Conservation (phyloP, 805 yeast genomes). For the Cyberlindnera saturnus region DNA sequence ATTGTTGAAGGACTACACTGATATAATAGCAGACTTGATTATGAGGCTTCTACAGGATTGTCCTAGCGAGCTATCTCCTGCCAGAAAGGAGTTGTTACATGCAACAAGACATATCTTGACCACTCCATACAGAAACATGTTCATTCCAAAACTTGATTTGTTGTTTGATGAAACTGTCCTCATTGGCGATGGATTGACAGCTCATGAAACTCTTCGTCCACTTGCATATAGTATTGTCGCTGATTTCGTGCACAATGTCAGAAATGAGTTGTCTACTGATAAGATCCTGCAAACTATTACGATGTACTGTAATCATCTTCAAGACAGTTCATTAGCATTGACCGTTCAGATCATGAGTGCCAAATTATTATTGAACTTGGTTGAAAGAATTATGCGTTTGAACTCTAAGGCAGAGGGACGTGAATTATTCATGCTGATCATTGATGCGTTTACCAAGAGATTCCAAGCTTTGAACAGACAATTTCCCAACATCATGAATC, state of each 20-base stretch:
- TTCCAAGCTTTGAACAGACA: slow-evolving; percentile 71
- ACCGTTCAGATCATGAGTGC: slow-evolving; percentile 97
- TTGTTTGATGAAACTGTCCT: slow-evolving; percentile 82
- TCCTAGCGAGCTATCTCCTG: slow-evolving; percentile 87
- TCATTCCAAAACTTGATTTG: slow-evolving; percentile 79
- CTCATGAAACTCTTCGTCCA: slow-evolving; percentile 85
- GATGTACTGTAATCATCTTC: slow-evolving; percentile 72
- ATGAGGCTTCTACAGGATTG: slow-evolving; percentile 87
- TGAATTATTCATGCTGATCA: slow-evolving; percentile 77
- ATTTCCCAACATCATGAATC: slow-evolving; percentile 56
- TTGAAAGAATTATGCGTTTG: slow-evolving; percentile 79
- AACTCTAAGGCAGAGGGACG: slow-evolving; percentile 71
- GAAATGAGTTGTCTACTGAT: slow-evolving; percentile 71
- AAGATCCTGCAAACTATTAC: slow-evolving; percentile 86
- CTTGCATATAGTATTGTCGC: slow-evolving; percentile 94
- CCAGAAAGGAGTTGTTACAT: slow-evolving; percentile 87
- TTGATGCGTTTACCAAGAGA: slow-evolving; percentile 82
- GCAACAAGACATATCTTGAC: slow-evolving; percentile 94
- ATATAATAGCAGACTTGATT: slow-evolving; percentile 78
- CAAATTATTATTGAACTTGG: slow-evolving; percentile 76
- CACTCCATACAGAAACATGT: slow-evolving; percentile 76
- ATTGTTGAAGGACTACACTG: slow-evolving; percentile 47
- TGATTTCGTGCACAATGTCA: slow-evolving; percentile 88
- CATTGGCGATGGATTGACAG: slow-evolving; percentile 89
- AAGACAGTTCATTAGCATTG: slow-evolving; percentile 75